Evolutionary conservation across 129 eudicot genomes (phyloP).

Genomic region (Calendula officinalis): DNA sequence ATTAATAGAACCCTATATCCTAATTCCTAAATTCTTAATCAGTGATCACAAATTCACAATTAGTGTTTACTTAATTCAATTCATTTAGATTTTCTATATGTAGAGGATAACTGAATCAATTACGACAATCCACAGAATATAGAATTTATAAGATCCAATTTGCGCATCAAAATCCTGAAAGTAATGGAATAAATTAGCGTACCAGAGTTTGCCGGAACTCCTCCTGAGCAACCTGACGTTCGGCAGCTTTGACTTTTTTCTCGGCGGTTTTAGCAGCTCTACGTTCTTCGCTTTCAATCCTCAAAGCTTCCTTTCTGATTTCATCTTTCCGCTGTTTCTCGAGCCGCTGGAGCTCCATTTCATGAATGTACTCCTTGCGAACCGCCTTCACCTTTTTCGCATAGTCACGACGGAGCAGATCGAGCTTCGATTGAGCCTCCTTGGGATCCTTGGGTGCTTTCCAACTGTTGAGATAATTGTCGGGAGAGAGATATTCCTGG

Average conservation of each 20-base stretch:
- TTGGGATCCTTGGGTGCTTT: conserved; percentile 49
- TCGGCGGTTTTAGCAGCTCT: conserved; percentile 57
- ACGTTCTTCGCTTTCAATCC: conserved; percentile 60
- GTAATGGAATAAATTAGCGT: conserved; percentile 1
- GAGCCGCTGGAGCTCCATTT: conserved; percentile 66
- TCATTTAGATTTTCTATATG: background rate
- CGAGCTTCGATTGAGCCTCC: conserved; percentile 53
- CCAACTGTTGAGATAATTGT: conserved; percentile 56
- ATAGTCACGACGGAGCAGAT: conserved; percentile 62
- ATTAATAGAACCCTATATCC: conserved; percentile 21
- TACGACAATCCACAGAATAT: too few relatives aligned
- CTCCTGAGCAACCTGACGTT: conserved; percentile 57
- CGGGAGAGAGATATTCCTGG: conserved; percentile 50
- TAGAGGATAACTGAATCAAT: background rate
- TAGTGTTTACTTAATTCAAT: background rate
- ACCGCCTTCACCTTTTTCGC: conserved; percentile 53
- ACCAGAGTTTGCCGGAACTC: conserved; percentile 68
- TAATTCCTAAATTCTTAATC: background rate
- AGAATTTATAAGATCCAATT: background rate
- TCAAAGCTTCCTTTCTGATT: conserved; percentile 55
- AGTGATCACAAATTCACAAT: too few relatives aligned
- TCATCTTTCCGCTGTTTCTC: conserved; percentile 60
- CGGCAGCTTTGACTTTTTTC: conserved; percentile 63
- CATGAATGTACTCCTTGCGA: conserved; percentile 60
- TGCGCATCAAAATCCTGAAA: background rate